phyloP scores from a whole-genome alignment of 768 basidiomycete genomes.

The Thelephora ganbajun region DNA sequence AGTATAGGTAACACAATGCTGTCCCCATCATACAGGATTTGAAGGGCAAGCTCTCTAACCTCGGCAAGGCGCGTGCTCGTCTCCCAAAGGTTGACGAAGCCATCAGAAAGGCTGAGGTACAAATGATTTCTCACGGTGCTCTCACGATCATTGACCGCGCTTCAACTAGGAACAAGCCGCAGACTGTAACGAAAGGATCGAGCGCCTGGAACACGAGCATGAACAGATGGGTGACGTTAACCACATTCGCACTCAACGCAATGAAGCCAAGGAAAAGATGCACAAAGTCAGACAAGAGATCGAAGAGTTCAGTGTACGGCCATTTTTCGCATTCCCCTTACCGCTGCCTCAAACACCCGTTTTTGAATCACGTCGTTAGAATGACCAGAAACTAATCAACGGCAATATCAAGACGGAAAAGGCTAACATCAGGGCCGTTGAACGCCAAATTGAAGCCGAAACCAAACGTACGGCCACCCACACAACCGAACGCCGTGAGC shows the following conservation, averaged over 20 bases:
- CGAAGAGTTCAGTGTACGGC: conserved; percentile 21
- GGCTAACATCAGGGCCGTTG: conserved; percentile 21
- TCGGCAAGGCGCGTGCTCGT: conserved; percentile 23
- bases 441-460: conserved; percentile 39
- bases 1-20: background rate
- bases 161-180: background rate
- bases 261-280: conserved; percentile 21
- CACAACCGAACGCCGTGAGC: conserved; percentile 50
- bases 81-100: conserved; percentile 26
- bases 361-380: conserved; percentile 12
- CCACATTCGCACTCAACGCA: conserved; percentile 18
- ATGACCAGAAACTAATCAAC: conserved; percentile 18
- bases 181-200: background rate
- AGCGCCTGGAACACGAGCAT: background rate
- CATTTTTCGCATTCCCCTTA: no score
- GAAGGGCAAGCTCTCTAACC: conserved; percentile 24
- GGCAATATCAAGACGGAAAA: conserved; percentile 33
- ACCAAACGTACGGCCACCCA: conserved; percentile 36
- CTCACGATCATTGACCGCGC: conserved; percentile 3
- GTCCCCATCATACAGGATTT: conserved; percentile 24
- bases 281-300: conserved; percentile 25
- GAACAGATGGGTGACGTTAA: background rate
- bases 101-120: conserved; percentile 26
- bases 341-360: no score
- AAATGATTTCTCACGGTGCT: conserved; percentile 1